These are phyloP conservation scores for Pistacia atlantica DNA, from an alignment of 345 rosid genomes.

Conservation along the genomic window DNA sequence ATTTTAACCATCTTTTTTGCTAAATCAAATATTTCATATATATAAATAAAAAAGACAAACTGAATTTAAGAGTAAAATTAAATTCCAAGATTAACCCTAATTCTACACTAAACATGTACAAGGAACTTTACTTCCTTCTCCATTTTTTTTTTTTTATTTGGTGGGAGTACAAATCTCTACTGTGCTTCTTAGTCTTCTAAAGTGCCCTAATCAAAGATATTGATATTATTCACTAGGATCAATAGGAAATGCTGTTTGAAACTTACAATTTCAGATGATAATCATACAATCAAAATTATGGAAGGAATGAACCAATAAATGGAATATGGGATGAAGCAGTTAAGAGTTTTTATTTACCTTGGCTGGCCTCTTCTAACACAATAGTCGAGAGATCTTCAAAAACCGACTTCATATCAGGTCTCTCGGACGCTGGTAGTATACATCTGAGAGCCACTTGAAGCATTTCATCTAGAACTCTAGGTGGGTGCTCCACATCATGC, in stretches of 20 bases:
- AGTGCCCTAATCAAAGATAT: conserved; percentile 3
- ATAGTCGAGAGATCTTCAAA: conserved; percentile 56
- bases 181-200: too few species aligned
- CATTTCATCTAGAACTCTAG: conserved; percentile 45
- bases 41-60: too few species aligned
- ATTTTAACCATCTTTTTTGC: too few species aligned
- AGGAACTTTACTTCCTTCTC: background rate
- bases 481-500: conserved; percentile 22
- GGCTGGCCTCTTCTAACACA: conserved; percentile 15
- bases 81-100: background rate
- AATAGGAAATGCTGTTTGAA: conserved; percentile 11
- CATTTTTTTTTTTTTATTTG: too few species aligned
- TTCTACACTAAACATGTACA: conserved; percentile 7
- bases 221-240: conserved; percentile 26
- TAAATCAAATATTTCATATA: too few species aligned
- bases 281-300: conserved; percentile 4
- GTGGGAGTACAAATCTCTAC: too few species aligned
- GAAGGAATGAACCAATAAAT: conserved; percentile 7
- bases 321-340: conserved; percentile 24
- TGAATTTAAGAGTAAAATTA: background rate
- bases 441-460: conserved; percentile 71
- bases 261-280: background rate
- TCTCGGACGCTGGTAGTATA: conserved; percentile 74
- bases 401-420: conserved; percentile 74
- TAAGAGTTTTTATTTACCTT: conserved; percentile 21